Evolutionary conservation across 495 filamentous ascomycete genomes (phyloP).

Genomic region (Bacidia gigantensis): DNA sequence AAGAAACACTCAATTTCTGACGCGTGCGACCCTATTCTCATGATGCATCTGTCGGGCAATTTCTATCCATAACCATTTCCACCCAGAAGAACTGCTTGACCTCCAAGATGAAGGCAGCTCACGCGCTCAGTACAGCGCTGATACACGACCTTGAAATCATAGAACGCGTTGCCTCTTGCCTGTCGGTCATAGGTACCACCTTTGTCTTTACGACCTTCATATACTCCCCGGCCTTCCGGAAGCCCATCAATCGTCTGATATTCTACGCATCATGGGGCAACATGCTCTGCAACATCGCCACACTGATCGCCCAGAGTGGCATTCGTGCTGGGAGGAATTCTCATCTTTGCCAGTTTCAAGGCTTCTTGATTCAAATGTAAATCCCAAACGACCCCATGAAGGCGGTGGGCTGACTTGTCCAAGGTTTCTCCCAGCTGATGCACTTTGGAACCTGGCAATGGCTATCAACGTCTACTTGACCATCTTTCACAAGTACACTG

Average conservation of each 20-base stretch:
- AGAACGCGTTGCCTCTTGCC: constrained; percentile 53
- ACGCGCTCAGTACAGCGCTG: too few species aligned
- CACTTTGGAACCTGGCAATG: constrained; percentile 73
- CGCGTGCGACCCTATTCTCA: too few species aligned
- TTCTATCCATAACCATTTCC: too few species aligned
- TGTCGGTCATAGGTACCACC: constrained; percentile 57
- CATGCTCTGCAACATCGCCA: constrained; percentile 67
- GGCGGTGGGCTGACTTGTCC: constrained; percentile 14
- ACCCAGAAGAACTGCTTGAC: too few species aligned
- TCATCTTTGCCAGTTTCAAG: constrained; percentile 60
- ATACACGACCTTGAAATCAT: constrained; percentile 41
- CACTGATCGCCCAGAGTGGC: constrained; percentile 53
- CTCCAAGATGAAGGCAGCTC: too few species aligned
- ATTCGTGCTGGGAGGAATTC: constrained; percentile 30
- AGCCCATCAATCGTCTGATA: constrained; percentile 74
- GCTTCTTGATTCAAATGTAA: constrained; percentile 63
- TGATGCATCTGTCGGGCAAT: too few species aligned
- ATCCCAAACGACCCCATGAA: constrained; percentile 8
- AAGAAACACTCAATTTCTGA: too few species aligned
- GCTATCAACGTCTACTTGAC: constrained; percentile 77
- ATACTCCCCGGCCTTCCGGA: constrained; percentile 47
- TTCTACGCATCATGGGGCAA: constrained; percentile 61
- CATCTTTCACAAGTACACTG: constrained; percentile 64
- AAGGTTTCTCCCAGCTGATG: constrained; percentile 70
- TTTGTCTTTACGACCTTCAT: constrained; percentile 65